These are phyloP conservation scores for Phoma sp. DNA, from an alignment of 2,329 filamentous ascomycete genomes.

Conservation along the genomic window DNA sequence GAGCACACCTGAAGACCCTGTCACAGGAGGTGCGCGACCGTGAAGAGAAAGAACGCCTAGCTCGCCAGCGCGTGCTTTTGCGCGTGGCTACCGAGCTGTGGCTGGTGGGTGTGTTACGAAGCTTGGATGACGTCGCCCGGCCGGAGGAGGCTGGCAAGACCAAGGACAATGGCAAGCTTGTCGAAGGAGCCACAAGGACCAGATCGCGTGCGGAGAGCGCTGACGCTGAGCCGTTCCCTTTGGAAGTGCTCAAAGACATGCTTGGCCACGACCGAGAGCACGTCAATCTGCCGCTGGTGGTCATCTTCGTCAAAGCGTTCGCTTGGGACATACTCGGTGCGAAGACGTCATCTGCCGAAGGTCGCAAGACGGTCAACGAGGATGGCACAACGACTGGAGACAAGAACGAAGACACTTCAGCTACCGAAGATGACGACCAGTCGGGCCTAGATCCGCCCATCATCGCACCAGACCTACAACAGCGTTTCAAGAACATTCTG, in stretches of 20 bases:
- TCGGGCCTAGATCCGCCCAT: slow-evolving; percentile 72
- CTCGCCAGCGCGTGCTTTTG: slow-evolving; percentile 82
- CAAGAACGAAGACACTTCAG: slow-evolving; percentile 58
- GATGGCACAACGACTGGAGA: slow-evolving; percentile 72
- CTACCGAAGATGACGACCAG: slow-evolving; percentile 59
- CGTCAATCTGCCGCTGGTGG: slow-evolving; percentile 85
- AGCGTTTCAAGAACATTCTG: slow-evolving; percentile 85
- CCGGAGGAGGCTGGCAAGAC: slow-evolving; percentile 68
- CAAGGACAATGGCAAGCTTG: slow-evolving; percentile 62
- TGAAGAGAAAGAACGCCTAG: slow-evolving; percentile 92
- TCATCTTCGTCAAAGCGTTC: slow-evolving; percentile 95
- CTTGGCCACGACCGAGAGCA: slow-evolving; percentile 94
- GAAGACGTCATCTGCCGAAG: slow-evolving; percentile 71
- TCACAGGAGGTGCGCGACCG: slow-evolving; percentile 84
- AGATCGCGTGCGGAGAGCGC: slow-evolving; percentile 66
- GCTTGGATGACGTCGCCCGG: slow-evolving; percentile 71
- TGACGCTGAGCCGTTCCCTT: slow-evolving; percentile 86
- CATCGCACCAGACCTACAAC: slow-evolving; percentile 75
- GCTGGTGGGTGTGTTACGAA: slow-evolving; percentile 87
- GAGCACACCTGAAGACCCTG: slow-evolving; percentile 78
- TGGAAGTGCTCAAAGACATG: slow-evolving; percentile 97
- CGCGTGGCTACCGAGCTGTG: slow-evolving; percentile 94
- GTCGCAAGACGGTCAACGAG: slow-evolving; percentile 82
- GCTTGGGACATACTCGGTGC: slow-evolving; percentile 93
- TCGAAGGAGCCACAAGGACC: slow-evolving; percentile 66